Evolutionary conservation across 192 early-diverging fungal species (phyloP).

Genomic region (Cetraspora pellucida): DNA sequence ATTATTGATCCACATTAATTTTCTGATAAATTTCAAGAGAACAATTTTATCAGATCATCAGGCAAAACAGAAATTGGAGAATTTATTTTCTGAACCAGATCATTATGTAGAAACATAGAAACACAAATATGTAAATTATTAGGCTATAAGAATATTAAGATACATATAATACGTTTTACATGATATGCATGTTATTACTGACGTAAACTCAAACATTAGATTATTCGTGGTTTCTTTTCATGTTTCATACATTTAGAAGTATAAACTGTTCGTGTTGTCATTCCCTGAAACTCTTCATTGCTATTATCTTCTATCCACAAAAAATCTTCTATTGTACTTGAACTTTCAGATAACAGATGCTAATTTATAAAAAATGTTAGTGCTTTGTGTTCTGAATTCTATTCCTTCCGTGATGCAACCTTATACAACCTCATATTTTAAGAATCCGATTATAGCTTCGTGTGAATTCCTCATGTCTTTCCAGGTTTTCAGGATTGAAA

Average conservation of each 20-base stretch:
- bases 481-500: slow-evolving; percentile 10
- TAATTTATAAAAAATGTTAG: slow-evolving; percentile 10
- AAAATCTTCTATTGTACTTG: slow-evolving; percentile 9
- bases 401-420: neutral
- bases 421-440: slow-evolving; percentile 21
- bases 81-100: too few species aligned
- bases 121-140: too few species aligned
- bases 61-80: too few species aligned
- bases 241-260: slow-evolving; percentile 2
- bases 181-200: too few species aligned
- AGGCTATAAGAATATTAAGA: too few species aligned
- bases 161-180: too few species aligned
- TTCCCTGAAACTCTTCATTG: neutral
- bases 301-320: slow-evolving; percentile 1
- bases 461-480: neutral
- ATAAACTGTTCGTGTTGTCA: neutral
- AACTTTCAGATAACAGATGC: slow-evolving; percentile 17
- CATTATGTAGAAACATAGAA: too few species aligned
- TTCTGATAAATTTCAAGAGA: too few species aligned
- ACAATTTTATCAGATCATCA: too few species aligned
- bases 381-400: slow-evolving; percentile 5
- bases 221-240: neutral
- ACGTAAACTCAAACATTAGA: neutral
- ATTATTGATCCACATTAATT: too few species aligned
- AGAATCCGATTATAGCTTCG: slow-evolving; percentile 10